Evolutionary conservation across 306 rosid species (phyloP), one percentile per base, ranked within the genome.

Genomic region (Herpetospermum pedunculosum): DNA sequence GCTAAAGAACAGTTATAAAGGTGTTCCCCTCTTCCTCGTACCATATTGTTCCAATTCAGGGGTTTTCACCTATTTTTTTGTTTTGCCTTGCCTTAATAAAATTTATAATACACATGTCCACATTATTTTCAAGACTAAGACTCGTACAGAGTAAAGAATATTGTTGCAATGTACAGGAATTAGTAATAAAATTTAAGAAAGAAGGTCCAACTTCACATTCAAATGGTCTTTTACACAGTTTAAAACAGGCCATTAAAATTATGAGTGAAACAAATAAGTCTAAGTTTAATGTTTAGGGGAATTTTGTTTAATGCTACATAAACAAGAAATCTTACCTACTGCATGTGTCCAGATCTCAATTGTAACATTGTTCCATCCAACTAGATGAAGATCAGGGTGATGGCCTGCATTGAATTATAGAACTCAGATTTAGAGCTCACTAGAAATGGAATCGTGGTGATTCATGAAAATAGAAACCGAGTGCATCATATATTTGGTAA

Each of bases 361-460:
- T 15, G 87, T 87, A 35, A 90, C 87, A 68, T 85, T 88, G 80
- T 92, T 92, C 96, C 96, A 90, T 73, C 91, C 92, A 75, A 87
- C 96, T 64, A 92, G 91, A 84, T 92, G 98, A 81, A 92, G 98
- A 79, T 92, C 92, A n/a, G 98, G 98, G 83, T 92, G 96, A 80
- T 92, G 96, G 75, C 85, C 98, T 92, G 88, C 78, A 63, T 69
- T 50, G 25, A 50, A 75, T 29, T 52, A 44, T 28, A 29, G 37
- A 21, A 49, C 30, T 57, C 71, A 44, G 28, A 40, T 26, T 16
- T 69, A 69, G 13, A 26, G 15, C 21, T 44, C 23, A 13, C 7
- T 8, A 25, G 14, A 43, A 41, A 68, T 14, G 34, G 34, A 46
- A 43, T 38, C 53, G 9, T 68, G 53, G 29, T 10, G 15, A 74